Evolutionary conservation across 2,329 filamentous ascomycete genomes (phyloP).

Genomic region (Fusarium zealandicum): DNA sequence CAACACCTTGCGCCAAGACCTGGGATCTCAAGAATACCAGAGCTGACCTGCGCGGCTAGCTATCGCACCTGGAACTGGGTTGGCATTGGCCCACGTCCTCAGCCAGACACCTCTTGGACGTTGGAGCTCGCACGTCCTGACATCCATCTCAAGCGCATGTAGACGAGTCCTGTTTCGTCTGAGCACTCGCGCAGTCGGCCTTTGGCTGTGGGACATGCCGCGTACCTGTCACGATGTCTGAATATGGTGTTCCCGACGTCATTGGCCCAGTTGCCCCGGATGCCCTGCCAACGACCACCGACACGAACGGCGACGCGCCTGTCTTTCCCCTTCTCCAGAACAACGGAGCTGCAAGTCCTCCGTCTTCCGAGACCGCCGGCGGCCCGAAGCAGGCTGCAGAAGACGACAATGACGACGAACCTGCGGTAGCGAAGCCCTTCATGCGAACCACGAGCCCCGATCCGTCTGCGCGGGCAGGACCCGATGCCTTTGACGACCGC

Average conservation of each 20-base stretch:
- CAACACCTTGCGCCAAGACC: background rate
- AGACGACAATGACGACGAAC: slow-evolving; percentile 66
- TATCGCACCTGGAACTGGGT: background rate
- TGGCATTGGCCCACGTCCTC: slow-evolving; percentile 1
- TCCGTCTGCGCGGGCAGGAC: slow-evolving; percentile 42
- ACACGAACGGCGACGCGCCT: slow-evolving; percentile 36
- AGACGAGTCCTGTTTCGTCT: too few species aligned
- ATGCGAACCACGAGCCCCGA: slow-evolving; percentile 63
- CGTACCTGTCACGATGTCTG: slow-evolving; percentile 34
- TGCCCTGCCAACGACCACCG: slow-evolving; percentile 23
- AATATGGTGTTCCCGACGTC: slow-evolving; percentile 36
- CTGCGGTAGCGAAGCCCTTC: slow-evolving; percentile 64
- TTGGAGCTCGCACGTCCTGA: background rate
- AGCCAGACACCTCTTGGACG: background rate
- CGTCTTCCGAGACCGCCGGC: slow-evolving; percentile 38
- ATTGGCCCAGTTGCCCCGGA: slow-evolving; percentile 28
- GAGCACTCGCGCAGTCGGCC: slow-evolving; percentile 1
- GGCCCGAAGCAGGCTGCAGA: slow-evolving; percentile 43
- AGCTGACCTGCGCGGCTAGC: background rate
- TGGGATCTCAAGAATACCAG: background rate
- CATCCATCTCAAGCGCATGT: slow-evolving; percentile 4
- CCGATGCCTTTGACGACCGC: slow-evolving; percentile 45
- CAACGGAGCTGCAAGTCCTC: slow-evolving; percentile 43
- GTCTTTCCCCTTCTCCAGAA: slow-evolving; percentile 49
- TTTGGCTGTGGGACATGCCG: slow-evolving; percentile 17